Percentiles rank a stretch among this genome's conserved stretches.
Conservation (phyloP, 2,329 filamentous ascomycete species). For the Cytospora piceae region DNA sequence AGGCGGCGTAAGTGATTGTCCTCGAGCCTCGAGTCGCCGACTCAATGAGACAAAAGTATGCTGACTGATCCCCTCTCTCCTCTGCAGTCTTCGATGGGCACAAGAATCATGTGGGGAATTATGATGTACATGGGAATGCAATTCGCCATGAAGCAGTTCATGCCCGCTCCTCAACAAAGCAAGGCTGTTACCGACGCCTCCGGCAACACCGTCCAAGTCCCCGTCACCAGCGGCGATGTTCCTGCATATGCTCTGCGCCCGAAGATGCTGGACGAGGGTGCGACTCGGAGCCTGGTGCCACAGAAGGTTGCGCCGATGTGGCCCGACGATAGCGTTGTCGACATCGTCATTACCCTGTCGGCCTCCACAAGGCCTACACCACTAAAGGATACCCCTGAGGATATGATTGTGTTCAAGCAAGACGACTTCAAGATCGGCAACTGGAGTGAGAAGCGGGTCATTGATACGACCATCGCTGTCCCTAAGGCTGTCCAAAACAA, state of each 20-base stretch:
- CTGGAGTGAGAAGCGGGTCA: constrained; percentile 75
- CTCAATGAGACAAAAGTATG: constrained; percentile 35
- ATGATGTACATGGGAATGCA: constrained; percentile 64
- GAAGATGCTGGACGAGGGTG: constrained; percentile 61
- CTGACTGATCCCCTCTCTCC: not conserved
- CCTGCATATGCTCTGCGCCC: constrained; percentile 69
- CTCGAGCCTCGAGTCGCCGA: not conserved
- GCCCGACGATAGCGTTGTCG: constrained; percentile 76
- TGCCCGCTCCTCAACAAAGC: constrained; percentile 51
- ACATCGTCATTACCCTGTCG: constrained; percentile 85
- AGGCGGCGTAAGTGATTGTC: constrained; percentile 26
- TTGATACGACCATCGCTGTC: constrained; percentile 77
- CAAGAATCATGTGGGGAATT: constrained; percentile 55
- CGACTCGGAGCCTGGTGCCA: constrained; percentile 67
- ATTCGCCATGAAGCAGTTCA: constrained; percentile 58
- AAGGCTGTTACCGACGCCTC: constrained; percentile 54
- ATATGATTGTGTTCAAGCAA: constrained; percentile 78
- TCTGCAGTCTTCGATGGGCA: constrained; percentile 43
- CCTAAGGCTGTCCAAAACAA: constrained; percentile 85
- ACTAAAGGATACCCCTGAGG: constrained; percentile 65
- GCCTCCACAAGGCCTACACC: constrained; percentile 71
- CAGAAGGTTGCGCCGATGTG: constrained; percentile 83
- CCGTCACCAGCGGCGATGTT: constrained; percentile 59
- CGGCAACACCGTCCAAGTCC: constrained; percentile 57
- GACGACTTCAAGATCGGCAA: constrained; percentile 79